Evolutionary conservation across 768 basidiomycete species (phyloP).

Genomic region (Mycena sanguinolenta): DNA sequence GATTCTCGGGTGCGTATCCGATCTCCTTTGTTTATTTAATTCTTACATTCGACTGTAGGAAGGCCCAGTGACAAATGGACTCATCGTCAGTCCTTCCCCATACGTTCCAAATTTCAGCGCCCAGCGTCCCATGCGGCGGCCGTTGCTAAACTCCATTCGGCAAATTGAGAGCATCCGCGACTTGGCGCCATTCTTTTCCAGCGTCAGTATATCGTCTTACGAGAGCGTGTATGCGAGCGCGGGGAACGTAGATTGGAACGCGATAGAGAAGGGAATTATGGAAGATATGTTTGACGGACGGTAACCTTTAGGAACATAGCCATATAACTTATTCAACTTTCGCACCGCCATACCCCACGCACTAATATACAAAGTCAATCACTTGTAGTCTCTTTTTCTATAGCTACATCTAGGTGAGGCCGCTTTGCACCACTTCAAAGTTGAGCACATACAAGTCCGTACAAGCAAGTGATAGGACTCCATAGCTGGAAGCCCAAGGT

Average conservation of each 20-base stretch:
- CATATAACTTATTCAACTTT: slow-evolving; percentile 30
- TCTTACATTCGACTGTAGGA: slow-evolving; percentile 39
- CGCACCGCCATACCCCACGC: slow-evolving; percentile 23
- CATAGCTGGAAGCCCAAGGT: no score
- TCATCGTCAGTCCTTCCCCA: slow-evolving; percentile 41
- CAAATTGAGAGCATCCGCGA: slow-evolving; percentile 89
- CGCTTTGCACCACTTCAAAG: no score
- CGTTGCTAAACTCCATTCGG: slow-evolving; percentile 75
- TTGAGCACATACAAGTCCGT: no score
- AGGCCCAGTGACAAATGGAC: slow-evolving; percentile 40
- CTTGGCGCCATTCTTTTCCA: slow-evolving; percentile 90
- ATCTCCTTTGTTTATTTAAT: not conserved
- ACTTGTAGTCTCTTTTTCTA: no score
- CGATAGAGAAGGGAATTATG: slow-evolving; percentile 84
- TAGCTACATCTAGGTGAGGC: no score
- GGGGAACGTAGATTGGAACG: slow-evolving; percentile 89
- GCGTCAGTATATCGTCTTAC: slow-evolving; percentile 89
- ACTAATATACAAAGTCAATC: slow-evolving; percentile 10
- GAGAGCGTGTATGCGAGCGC: slow-evolving; percentile 90
- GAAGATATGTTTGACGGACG: slow-evolving; percentile 93
- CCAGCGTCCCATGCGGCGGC: slow-evolving; percentile 73
- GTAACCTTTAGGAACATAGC: slow-evolving; percentile 44
- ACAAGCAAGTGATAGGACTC: no score
- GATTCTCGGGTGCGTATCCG: slow-evolving; percentile 43
- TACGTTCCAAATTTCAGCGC: slow-evolving; percentile 49